Percentiles rank a stretch among this genome's conserved stretches.
Evolutionary conservation across 2,329 filamentous ascomycete genomes (phyloP).

Genomic region (Coniochaeta sp.): DNA sequence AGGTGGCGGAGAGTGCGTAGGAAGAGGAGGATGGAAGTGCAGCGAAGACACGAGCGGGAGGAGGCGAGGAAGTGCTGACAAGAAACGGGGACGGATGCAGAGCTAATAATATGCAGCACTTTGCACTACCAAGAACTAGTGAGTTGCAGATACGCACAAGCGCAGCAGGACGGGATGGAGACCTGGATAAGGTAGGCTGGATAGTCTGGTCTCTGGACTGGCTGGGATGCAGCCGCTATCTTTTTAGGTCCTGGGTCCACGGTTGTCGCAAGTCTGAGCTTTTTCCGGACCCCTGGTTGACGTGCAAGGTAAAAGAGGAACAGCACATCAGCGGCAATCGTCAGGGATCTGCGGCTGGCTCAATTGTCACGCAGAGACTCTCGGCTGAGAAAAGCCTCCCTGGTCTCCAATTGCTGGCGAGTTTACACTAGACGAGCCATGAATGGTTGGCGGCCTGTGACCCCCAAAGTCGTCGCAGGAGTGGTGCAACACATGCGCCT

Average conservation of each 20-base stretch:
- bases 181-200: not conserved
- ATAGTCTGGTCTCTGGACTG: too few relatives aligned
- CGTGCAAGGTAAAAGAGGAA: not conserved
- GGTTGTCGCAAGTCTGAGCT: not conserved
- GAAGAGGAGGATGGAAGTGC: not conserved
- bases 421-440: not conserved
- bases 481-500: not conserved
- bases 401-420: not conserved
- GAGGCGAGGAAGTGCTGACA: conserved; percentile 1
- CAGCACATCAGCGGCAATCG: not conserved
- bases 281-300: not conserved
- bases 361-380: not conserved
- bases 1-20: not conserved
- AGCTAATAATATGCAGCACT: conserved; percentile 1
- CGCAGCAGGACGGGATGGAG: not conserved
- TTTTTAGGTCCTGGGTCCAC: not conserved
- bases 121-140: not conserved
- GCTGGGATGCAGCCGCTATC: not conserved
- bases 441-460: not conserved
- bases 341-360: not conserved
- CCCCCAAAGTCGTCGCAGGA: not conserved
- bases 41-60: not conserved
- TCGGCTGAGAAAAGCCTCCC: not conserved
- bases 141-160: not conserved
- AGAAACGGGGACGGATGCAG: not conserved